Percentiles rank a stretch among this genome's conserved stretches.
Evolutionary conservation across 2,329 filamentous ascomycete species (phyloP).

Genomic region (Penicillium sp.): DNA sequence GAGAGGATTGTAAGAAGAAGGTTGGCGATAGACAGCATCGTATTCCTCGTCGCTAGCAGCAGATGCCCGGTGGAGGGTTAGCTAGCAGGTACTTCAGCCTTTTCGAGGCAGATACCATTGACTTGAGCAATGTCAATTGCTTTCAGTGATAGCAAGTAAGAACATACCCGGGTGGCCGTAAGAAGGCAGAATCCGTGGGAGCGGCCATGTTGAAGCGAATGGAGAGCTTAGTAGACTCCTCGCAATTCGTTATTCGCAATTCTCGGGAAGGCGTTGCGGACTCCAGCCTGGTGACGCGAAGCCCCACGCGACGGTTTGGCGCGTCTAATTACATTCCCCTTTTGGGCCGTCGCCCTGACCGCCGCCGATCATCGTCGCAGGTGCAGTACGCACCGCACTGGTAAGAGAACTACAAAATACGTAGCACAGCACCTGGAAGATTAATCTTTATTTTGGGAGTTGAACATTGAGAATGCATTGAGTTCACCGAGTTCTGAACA

Average conservation of each 20-base stretch:
- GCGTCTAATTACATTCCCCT: conserved; percentile 24
- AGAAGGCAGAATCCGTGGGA: conserved; percentile 20
- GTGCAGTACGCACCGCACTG: background rate
- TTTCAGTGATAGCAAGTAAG: no score
- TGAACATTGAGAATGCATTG: no score
- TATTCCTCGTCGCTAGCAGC: conserved; percentile 32
- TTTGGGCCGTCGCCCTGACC: conserved; percentile 8
- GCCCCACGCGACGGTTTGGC: conserved; percentile 18
- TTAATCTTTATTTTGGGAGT: no score
- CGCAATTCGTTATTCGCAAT: background rate
- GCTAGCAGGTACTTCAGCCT: conserved; percentile 3
- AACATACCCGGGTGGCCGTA: conserved; percentile 26
- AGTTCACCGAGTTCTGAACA: no score
- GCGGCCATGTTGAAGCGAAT: conserved; percentile 13
- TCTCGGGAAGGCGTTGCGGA: conserved; percentile 4
- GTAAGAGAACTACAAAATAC: no score
- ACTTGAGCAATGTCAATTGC: no score
- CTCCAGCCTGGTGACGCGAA: conserved; percentile 13
- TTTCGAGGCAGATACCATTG: background rate
- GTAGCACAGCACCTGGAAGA: no score
- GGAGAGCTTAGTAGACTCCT: no score
- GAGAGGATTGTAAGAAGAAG: conserved; percentile 66
- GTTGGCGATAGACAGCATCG: conserved; percentile 46
- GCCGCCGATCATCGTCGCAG: background rate
- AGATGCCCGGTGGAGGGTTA: conserved; percentile 8